These are phyloP conservation scores for Cordyceps farinosa DNA, from an alignment of 2,329 filamentous ascomycete genomes.

Conservation along the genomic window DNA sequence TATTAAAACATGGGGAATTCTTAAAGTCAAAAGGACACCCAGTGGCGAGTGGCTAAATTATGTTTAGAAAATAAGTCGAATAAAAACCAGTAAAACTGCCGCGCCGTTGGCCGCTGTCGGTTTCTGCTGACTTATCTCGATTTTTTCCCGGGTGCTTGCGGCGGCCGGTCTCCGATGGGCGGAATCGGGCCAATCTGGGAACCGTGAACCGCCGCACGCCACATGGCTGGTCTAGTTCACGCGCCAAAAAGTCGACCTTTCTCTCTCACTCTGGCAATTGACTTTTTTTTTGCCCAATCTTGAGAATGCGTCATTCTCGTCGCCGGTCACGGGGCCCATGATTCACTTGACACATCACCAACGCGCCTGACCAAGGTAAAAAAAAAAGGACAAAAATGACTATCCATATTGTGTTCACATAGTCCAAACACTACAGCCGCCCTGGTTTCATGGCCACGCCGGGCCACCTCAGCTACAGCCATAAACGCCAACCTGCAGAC, in stretches of 20 bases:
- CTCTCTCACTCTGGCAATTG: not conserved
- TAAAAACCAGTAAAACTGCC: no score
- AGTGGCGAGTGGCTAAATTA: no score
- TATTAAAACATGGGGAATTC: no score
- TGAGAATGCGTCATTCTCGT: not conserved
- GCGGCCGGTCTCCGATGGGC: slow-evolving; percentile 5
- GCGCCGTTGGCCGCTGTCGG: not conserved
- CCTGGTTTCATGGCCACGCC: slow-evolving; percentile 5
- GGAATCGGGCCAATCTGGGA: slow-evolving; percentile 1
- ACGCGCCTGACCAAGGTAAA: not conserved
- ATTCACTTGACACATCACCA: not conserved
- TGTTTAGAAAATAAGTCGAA: no score
- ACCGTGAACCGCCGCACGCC: slow-evolving; percentile 6
- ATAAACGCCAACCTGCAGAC: slow-evolving; percentile 2
- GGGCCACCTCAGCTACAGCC: slow-evolving; percentile 9
- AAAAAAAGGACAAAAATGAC: not conserved
- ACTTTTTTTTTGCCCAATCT: not conserved
- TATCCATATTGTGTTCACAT: not conserved
- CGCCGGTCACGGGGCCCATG: not conserved
- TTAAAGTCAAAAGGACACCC: no score
- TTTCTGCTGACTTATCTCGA: not conserved
- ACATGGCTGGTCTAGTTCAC: slow-evolving; percentile 7
- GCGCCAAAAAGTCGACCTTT: not conserved
- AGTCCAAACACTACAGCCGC: not conserved
- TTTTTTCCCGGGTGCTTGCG: not conserved